Percentiles rank a stretch among this genome's conserved stretches.
These are phyloP conservation scores for Tylopilus cervinicoccineus DNA, from an alignment of 768 basidiomycete species.

Conservation along the genomic window DNA sequence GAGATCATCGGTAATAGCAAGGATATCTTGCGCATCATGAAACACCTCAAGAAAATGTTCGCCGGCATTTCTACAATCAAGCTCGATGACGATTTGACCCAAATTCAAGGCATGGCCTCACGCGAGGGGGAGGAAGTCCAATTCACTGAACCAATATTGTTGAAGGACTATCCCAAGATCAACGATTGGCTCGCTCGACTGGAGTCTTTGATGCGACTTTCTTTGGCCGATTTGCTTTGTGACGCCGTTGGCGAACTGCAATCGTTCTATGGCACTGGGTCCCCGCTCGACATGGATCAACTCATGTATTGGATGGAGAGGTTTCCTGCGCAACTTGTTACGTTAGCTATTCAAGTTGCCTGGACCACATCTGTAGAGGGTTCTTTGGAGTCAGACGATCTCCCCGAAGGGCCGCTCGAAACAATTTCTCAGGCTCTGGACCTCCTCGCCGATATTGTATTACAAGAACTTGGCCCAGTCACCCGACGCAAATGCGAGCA, in stretches of 20 bases:
- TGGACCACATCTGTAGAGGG: slow-evolving; percentile 88
- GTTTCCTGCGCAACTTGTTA: slow-evolving; percentile 94
- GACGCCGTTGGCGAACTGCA: slow-evolving; percentile 80
- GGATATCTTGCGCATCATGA: slow-evolving; percentile 96
- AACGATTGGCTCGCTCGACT: slow-evolving; percentile 96
- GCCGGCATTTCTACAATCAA: slow-evolving; percentile 90
- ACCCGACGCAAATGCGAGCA: slow-evolving; percentile 99
- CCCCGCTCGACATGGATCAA: slow-evolving; percentile 54
- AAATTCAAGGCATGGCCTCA: slow-evolving; percentile 92
- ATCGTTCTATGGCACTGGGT: slow-evolving; percentile 68
- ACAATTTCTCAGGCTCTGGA: slow-evolving; percentile 83
- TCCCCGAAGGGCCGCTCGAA: slow-evolving; percentile 64
- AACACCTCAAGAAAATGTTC: slow-evolving; percentile 99
- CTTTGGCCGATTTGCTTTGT: slow-evolving; percentile 77
- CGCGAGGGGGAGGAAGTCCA: slow-evolving; percentile 91
- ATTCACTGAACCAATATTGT: slow-evolving; percentile 76
- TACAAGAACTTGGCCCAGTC: slow-evolving; percentile 82
- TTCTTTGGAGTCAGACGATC: slow-evolving; percentile 51
- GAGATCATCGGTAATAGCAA: slow-evolving; percentile 99
- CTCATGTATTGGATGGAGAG: slow-evolving; percentile 91
- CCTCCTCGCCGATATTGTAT: slow-evolving; percentile 93
- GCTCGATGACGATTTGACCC: slow-evolving; percentile 82
- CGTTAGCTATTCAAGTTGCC: slow-evolving; percentile 89
- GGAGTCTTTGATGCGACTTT: slow-evolving; percentile 89
- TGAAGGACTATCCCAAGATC: slow-evolving; percentile 95